Conservation (phyloP, 2,329 filamentous ascomycete species). For the Cercospora sojina region DNA sequence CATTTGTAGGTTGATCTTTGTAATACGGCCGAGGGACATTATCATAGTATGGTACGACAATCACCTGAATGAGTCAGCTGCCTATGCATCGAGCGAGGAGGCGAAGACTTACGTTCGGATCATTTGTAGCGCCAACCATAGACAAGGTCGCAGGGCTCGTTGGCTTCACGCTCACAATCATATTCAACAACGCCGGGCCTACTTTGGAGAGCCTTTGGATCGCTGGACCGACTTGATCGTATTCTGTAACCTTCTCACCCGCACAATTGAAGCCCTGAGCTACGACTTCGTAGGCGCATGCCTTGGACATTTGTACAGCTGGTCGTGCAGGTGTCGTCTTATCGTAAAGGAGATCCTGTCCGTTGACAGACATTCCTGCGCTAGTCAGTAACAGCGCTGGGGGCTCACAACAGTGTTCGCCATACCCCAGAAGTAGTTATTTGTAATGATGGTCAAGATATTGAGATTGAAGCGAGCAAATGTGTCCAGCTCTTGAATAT, state of each 20-base stretch:
- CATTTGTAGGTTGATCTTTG: conserved; percentile 13
- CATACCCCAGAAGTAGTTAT: conserved; percentile 45
- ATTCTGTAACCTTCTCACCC: conserved; percentile 31
- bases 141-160: conserved; percentile 39
- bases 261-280: conserved; percentile 43
- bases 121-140: conserved; percentile 46
- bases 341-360: conserved; percentile 48
- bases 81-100: neutral
- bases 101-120: conserved; percentile 38
- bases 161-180: conserved; percentile 44
- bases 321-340: conserved; percentile 36
- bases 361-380: conserved; percentile 46
- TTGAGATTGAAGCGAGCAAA: conserved; percentile 44
- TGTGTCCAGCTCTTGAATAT: conserved; percentile 49
- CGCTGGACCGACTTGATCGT: conserved; percentile 35
- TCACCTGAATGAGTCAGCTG: conserved; percentile 23
- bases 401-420: neutral
- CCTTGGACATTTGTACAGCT: conserved; percentile 32
- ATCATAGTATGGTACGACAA: conserved; percentile 52
- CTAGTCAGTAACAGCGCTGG: neutral
- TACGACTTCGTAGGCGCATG: conserved; percentile 45
- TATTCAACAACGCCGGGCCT: conserved; percentile 42
- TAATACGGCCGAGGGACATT: conserved; percentile 44
- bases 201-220: conserved; percentile 37
- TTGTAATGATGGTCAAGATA: conserved; percentile 46